These are phyloP conservation scores for Cardamine occulta DNA, from an alignment of 345 rosid species.

Conservation along the genomic window DNA sequence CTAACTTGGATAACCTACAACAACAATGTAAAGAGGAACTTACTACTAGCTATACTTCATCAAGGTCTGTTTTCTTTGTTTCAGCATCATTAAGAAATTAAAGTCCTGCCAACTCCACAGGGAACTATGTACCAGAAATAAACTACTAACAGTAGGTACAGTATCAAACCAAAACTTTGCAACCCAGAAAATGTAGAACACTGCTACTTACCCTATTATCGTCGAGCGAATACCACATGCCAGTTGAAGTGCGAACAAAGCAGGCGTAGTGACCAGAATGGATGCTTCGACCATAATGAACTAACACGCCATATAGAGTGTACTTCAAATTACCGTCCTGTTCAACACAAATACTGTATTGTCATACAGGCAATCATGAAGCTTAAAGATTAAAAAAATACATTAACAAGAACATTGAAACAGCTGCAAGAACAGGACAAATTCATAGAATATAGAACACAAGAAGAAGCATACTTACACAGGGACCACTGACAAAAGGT, in stretches of 20 bases:
- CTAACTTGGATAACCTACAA: conserved; percentile 80
- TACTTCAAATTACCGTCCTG: conserved; percentile 94
- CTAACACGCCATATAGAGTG: conserved; percentile 90
- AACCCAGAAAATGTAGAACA: conserved; percentile 26
- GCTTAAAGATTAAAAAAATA: neutral
- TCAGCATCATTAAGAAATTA: neutral
- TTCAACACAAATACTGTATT: conserved; percentile 18
- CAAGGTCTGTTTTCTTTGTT: neutral
- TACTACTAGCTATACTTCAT: conserved; percentile 21
- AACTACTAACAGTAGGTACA: conserved; percentile 10
- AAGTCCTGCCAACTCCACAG: conserved; percentile 3
- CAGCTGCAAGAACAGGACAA: neutral
- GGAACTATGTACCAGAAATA: neutral
- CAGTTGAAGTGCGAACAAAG: conserved; percentile 90
- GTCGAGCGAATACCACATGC: conserved; percentile 92
- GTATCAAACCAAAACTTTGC: conserved; percentile 32
- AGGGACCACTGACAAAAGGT: conserved; percentile 75
- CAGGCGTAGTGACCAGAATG: conserved; percentile 93
- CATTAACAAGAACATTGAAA: neutral
- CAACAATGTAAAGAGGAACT: conserved; percentile 29
- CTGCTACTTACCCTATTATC: conserved; percentile 72
- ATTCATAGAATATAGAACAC: conserved; percentile 4
- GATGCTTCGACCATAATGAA: conserved; percentile 85
- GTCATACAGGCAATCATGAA: conserved; percentile 11
- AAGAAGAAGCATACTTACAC: conserved; percentile 60